phyloP scores from a whole-genome alignment of 2,329 filamentous ascomycete genomes.

The Tolypocladium ovalisporum region DNA sequence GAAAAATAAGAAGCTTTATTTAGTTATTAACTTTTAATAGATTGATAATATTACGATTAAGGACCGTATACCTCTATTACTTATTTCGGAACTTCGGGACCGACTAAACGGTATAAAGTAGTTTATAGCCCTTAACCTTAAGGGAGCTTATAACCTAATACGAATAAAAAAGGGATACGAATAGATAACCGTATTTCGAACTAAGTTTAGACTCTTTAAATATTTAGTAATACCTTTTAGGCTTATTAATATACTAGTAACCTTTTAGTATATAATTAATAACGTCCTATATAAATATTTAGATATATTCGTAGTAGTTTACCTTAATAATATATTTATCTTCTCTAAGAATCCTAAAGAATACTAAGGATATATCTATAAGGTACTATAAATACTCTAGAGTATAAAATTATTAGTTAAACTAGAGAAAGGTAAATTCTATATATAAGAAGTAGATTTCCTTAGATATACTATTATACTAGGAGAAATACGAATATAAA shows the following conservation, averaged over 20 bases:
- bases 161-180: conserved; percentile 12
- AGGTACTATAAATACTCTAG: neutral
- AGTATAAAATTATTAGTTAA: neutral
- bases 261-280: conserved; percentile 5
- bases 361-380: neutral
- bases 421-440: neutral
- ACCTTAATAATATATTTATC: conserved; percentile 7
- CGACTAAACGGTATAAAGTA: conserved; percentile 2
- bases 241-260: conserved; percentile 9
- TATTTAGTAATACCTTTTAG: conserved; percentile 20
- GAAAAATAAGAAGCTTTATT: conserved; percentile 6
- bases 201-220: conserved; percentile 19
- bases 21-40: conserved; percentile 12
- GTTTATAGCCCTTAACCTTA: neutral
- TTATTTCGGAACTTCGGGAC: conserved; percentile 12
- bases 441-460: neutral
- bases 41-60: conserved; percentile 16
- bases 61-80: conserved; percentile 7
- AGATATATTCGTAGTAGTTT: conserved; percentile 6
- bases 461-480: neutral
- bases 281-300: conserved; percentile 5
- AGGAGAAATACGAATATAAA: neutral
- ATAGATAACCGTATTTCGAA: conserved; percentile 23
- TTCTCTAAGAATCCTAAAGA: conserved; percentile 5
- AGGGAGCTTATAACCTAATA: neutral